Evolutionary conservation across 2,329 filamentous ascomycete species (phyloP).

Genomic region (Diplodia intermedia): DNA sequence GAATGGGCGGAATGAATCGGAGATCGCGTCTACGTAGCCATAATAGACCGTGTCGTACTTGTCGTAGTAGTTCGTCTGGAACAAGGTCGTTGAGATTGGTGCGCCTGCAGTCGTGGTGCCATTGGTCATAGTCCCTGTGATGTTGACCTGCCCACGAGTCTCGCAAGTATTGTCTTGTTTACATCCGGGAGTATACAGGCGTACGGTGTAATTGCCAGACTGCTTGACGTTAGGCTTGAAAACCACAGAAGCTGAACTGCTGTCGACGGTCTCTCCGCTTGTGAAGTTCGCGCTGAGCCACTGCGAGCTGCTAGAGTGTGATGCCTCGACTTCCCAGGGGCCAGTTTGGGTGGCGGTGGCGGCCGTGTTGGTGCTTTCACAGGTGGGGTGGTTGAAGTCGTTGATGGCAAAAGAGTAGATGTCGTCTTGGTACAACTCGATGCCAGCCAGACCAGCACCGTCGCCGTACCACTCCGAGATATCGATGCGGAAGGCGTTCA

Average conservation of each 20-base stretch:
- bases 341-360: constrained; percentile 75
- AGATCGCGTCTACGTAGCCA: constrained; percentile 79
- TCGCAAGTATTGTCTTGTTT: constrained; percentile 77
- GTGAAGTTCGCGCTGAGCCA: constrained; percentile 76
- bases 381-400: constrained; percentile 86
- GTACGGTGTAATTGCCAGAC: constrained; percentile 89
- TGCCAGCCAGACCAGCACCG: constrained; percentile 83
- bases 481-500: constrained; percentile 85
- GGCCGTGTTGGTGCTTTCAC: constrained; percentile 66
- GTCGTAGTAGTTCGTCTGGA: constrained; percentile 93
- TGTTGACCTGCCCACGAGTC: constrained; percentile 79
- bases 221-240: constrained; percentile 86
- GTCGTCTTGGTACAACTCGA: constrained; percentile 86
- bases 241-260: constrained; percentile 67
- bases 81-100: constrained; percentile 69
- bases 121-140: constrained; percentile 73
- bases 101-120: constrained; percentile 43
- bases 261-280: constrained; percentile 33
- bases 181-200: constrained; percentile 92
- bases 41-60: constrained; percentile 95
- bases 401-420: constrained; percentile 85
- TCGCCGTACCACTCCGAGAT: constrained; percentile 85
- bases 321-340: constrained; percentile 74
- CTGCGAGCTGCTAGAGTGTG: constrained; percentile 72
- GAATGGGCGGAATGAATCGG: constrained; percentile 75